A percentile compares a stretch with the other conserved stretches of the same genome.
Conservation (phyloP, 2,329 filamentous ascomycete species). For the Pseudogymnoascus sp. region DNA sequence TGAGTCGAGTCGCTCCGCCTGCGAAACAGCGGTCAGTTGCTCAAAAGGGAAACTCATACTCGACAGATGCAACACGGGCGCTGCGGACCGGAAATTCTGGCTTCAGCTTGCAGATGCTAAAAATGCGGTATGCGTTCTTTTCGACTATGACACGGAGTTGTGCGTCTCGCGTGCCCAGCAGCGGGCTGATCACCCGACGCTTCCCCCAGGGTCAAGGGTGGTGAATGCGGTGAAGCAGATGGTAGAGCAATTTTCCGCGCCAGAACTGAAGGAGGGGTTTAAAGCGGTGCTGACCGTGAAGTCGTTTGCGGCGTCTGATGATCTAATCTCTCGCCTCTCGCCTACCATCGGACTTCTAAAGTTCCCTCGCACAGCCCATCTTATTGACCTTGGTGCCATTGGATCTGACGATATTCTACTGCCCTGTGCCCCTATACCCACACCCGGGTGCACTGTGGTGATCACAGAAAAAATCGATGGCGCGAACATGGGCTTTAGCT, state of each 20-base stretch:
- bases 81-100: slow-evolving; percentile 11
- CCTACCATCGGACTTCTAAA: slow-evolving; percentile 9
- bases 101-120: background rate
- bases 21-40: background rate
- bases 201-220: slow-evolving; percentile 11
- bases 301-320: background rate
- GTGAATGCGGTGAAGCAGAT: slow-evolving; percentile 11
- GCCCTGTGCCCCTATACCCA: background rate
- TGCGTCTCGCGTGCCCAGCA: slow-evolving; percentile 12
- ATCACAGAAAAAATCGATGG: slow-evolving; percentile 17
- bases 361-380: slow-evolving; percentile 13
- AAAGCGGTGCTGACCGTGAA: slow-evolving; percentile 5
- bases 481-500: slow-evolving; percentile 15
- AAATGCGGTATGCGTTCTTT: slow-evolving; percentile 10
- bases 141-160: slow-evolving; percentile 11
- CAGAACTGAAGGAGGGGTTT: slow-evolving; percentile 8
- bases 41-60: slow-evolving; percentile 11
- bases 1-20: slow-evolving; percentile 6
- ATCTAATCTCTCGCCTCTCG: slow-evolving; percentile 11
- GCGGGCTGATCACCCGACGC: slow-evolving; percentile 10
- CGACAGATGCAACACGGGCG: slow-evolving; percentile 15
- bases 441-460: slow-evolving; percentile 1
- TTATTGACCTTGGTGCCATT: slow-evolving; percentile 14
- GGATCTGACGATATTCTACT: slow-evolving; percentile 15
- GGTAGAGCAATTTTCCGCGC: slow-evolving; percentile 8